Conservation (phyloP, 805 yeast species). For the Metschnikowia gelsemii region DNA sequence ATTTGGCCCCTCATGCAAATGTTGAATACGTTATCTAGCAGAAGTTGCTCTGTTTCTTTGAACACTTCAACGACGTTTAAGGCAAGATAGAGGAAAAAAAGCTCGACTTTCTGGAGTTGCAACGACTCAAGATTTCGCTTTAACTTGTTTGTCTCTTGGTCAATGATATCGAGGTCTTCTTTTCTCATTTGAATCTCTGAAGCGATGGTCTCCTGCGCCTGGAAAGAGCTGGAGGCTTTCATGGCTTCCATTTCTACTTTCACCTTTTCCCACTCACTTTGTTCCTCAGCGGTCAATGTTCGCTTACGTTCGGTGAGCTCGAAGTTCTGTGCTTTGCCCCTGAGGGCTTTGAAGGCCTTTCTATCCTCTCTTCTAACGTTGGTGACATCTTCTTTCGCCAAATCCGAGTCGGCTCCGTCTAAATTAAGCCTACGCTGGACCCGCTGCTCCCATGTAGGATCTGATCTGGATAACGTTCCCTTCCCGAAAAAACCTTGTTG, state of each 20-base stretch:
- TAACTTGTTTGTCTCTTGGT: slow-evolving; percentile 17
- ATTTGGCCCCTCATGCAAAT: slow-evolving; percentile 21
- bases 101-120: slow-evolving; percentile 76
- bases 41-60: slow-evolving; percentile 6
- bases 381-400: slow-evolving; percentile 75
- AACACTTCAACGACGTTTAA: slow-evolving; percentile 49
- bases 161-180: slow-evolving; percentile 17
- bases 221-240: slow-evolving; percentile 3
- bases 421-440: slow-evolving; percentile 46
- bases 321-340: slow-evolving; percentile 50
- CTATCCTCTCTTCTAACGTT: slow-evolving; percentile 69
- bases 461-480: slow-evolving; percentile 84
- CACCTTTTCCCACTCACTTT: slow-evolving; percentile 21
- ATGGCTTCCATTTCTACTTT: slow-evolving; percentile 13
- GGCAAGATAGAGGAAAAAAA: slow-evolving; percentile 63
- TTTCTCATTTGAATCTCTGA: background rate
- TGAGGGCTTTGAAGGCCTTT: slow-evolving; percentile 63
- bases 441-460: slow-evolving; percentile 85
- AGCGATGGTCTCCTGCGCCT: background rate
- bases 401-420: slow-evolving; percentile 26
- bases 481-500: slow-evolving; percentile 89
- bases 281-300: slow-evolving; percentile 25
- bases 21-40: slow-evolving; percentile 27
- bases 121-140: slow-evolving; percentile 43
- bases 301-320: slow-evolving; percentile 48